phyloP scores from a whole-genome alignment of 495 filamentous ascomycete genomes.

The Aspergillus leporis region DNA sequence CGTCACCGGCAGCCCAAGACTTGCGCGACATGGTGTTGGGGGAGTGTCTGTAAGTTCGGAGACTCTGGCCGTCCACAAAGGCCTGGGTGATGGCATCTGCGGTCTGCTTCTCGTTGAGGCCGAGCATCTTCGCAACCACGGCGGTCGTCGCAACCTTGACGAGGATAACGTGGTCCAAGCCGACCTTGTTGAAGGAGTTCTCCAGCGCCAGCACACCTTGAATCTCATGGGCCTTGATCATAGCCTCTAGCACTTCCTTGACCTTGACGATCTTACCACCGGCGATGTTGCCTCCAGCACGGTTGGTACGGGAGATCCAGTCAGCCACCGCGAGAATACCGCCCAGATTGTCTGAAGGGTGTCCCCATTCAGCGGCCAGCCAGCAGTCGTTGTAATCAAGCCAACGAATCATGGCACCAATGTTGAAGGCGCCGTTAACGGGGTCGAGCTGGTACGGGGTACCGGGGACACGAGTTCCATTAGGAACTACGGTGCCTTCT shows the following conservation, averaged over 20 bases:
- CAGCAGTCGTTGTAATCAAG: slow-evolving; percentile 99
- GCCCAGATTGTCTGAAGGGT: slow-evolving; percentile 95
- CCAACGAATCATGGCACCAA: slow-evolving; percentile 97
- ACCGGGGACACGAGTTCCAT: slow-evolving; percentile 88
- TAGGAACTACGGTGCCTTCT: slow-evolving; percentile 85
- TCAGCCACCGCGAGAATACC: slow-evolving; percentile 95
- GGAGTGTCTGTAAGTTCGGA: slow-evolving; percentile 94
- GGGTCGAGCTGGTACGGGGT: slow-evolving; percentile 94
- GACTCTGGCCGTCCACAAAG: slow-evolving; percentile 93
- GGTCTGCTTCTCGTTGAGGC: slow-evolving; percentile 84
- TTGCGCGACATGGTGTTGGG: slow-evolving; percentile 99
- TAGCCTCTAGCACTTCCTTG: slow-evolving; percentile 89
- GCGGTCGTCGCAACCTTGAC: slow-evolving; percentile 97
- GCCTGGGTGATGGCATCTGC: slow-evolving; percentile 95
- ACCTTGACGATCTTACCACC: slow-evolving; percentile 84
- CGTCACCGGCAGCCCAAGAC: slow-evolving; percentile 98
- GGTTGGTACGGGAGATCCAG: slow-evolving; percentile 96
- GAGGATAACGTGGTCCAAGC: slow-evolving; percentile 93
- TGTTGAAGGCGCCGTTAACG: slow-evolving; percentile 96
- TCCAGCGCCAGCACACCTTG: slow-evolving; percentile 95
- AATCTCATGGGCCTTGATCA: slow-evolving; percentile 99
- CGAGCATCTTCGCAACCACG: slow-evolving; percentile 91
- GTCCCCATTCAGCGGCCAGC: slow-evolving; percentile 98
- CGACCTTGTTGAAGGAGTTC: slow-evolving; percentile 98
- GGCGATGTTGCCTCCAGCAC: slow-evolving; percentile 81